Evolutionary conservation across 2,329 filamentous ascomycete species (phyloP).

Genomic region (Rosellinia necatrix): DNA sequence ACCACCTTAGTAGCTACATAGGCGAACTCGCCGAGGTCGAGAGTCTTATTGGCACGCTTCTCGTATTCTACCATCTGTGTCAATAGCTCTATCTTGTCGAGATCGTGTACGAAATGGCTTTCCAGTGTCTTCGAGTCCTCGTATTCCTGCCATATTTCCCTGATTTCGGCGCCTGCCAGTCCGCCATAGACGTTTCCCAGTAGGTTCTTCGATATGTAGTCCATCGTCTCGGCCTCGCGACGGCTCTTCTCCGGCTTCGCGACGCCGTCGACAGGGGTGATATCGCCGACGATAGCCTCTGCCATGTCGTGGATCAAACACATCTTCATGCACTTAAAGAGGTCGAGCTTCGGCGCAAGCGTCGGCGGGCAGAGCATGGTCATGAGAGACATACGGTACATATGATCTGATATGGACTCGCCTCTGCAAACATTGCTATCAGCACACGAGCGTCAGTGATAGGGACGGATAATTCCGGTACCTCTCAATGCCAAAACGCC

Average conservation of each 20-base stretch:
- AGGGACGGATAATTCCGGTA: conserved; percentile 34
- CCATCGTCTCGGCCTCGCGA: conserved; percentile 87
- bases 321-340: conserved; percentile 89
- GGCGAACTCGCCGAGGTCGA: conserved; percentile 86
- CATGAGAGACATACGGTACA: conserved; percentile 99
- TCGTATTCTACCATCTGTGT: conserved; percentile 98
- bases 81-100: conserved; percentile 95
- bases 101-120: conserved; percentile 88
- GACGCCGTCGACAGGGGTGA: conserved; percentile 89
- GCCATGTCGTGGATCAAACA: conserved; percentile 98
- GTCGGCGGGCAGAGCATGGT: conserved; percentile 85
- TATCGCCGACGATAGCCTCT: conserved; percentile 91
- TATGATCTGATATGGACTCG: conserved; percentile 96
- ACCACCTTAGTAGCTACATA: conserved; percentile 75
- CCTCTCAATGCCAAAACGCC: conserved; percentile 77
- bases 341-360: conserved; percentile 72
- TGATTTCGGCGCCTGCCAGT: conserved; percentile 69
- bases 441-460: not conserved
- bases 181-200: conserved; percentile 78
- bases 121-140: conserved; percentile 85
- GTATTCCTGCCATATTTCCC: conserved; percentile 90
- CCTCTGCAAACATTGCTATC: conserved; percentile 51
- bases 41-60: conserved; percentile 63
- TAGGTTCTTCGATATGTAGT: conserved; percentile 77
- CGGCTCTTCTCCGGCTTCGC: conserved; percentile 86